Evolutionary conservation across 345 rosid species (phyloP).

Genomic region (Jatropha curcas): DNA sequence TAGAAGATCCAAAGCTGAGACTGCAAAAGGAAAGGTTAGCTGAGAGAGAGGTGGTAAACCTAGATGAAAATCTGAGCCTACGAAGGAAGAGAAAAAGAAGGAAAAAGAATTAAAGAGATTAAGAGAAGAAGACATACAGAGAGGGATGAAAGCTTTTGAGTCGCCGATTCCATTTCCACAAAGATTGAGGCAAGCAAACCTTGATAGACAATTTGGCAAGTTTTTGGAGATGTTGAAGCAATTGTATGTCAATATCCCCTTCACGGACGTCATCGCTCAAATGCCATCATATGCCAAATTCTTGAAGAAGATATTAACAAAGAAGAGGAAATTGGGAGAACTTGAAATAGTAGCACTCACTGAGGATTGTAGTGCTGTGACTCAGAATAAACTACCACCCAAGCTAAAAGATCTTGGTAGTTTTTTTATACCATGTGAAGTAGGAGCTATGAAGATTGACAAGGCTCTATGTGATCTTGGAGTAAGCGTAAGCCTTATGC

Average conservation of each 20-base stretch:
- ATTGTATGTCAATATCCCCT: not conserved
- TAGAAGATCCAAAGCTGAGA: not conserved
- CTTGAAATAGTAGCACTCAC: not conserved
- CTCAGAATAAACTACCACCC: not conserved
- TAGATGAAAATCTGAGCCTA: not conserved
- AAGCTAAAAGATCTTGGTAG: not conserved
- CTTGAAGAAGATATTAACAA: not conserved
- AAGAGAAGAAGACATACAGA: not conserved
- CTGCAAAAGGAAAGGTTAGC: not conserved
- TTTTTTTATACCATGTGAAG: not conserved
- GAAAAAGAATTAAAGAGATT: not conserved
- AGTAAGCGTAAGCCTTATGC: too few species aligned
- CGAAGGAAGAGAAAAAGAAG: not conserved
- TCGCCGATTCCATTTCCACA: not conserved
- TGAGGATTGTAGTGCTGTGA: not conserved
- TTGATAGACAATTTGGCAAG: not conserved
- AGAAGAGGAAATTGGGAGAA: not conserved
- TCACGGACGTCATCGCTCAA: not conserved
- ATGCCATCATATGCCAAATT: slow-evolving; percentile 1
- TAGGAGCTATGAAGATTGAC: not conserved
- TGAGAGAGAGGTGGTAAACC: too few species aligned
- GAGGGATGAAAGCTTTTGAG: not conserved
- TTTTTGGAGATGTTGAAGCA: not conserved
- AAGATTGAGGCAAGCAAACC: not conserved
- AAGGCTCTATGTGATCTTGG: not conserved